A percentile compares a stretch with the other conserved stretches of the same genome.
Evolutionary conservation across 768 basidiomycete genomes (phyloP).

Genomic region (Coprinopsis marcescibilis): DNA sequence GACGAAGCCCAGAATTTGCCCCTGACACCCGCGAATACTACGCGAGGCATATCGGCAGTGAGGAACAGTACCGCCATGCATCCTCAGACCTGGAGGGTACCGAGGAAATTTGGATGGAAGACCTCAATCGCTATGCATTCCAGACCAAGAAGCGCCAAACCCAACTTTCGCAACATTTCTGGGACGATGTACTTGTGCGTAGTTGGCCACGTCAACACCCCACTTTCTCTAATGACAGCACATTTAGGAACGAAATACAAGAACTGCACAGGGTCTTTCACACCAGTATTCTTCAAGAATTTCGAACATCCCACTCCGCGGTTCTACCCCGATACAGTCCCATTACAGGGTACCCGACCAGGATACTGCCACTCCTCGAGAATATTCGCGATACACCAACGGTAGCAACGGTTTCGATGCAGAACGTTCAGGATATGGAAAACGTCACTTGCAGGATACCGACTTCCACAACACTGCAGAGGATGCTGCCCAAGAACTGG

Average conservation of each 20-base stretch:
- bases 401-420: conserved; percentile 26
- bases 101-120: conserved; percentile 68
- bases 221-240: conserved; percentile 5
- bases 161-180: conserved; percentile 71
- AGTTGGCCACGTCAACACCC: not conserved
- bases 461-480: conserved; percentile 35
- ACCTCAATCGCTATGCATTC: conserved; percentile 61
- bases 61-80: conserved; percentile 40
- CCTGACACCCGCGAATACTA: conserved; percentile 23
- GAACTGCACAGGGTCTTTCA: conserved; percentile 53
- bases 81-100: conserved; percentile 84
- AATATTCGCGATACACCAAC: conserved; percentile 17
- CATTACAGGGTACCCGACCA: conserved; percentile 1
- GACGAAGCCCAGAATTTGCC: too few species aligned
- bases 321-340: conserved; percentile 23
- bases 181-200: conserved; percentile 57
- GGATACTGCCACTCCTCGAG: not conserved
- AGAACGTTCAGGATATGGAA: not conserved
- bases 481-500: conserved; percentile 53
- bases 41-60: conserved; percentile 21
- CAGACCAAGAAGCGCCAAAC: conserved; percentile 71
- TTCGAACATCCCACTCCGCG: conserved; percentile 37
- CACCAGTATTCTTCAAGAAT: conserved; percentile 51
- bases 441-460: conserved; percentile 7
- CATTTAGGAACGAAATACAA: conserved; percentile 61